Conservation (phyloP, 495 filamentous ascomycete genomes). For the Penicillium steckii region DNA sequence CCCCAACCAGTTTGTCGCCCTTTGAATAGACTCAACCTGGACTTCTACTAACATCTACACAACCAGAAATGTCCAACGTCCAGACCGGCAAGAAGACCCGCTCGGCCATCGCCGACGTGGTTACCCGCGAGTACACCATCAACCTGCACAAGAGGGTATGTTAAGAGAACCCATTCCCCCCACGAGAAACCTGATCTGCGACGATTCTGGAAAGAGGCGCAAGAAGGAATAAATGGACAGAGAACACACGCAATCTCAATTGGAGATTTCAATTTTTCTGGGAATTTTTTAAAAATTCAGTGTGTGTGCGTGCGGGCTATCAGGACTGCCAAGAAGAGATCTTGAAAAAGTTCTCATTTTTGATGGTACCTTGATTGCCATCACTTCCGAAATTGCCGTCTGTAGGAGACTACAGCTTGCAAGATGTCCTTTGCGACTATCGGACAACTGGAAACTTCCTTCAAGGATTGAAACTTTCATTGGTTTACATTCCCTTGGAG, state of each 20-base stretch:
- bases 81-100: slow-evolving; percentile 68
- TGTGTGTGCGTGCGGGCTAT: slow-evolving; percentile 18
- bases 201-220: slow-evolving; percentile 27
- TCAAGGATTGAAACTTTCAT: not conserved
- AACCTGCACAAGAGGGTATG: slow-evolving; percentile 99
- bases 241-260: slow-evolving; percentile 27
- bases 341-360: slow-evolving; percentile 4
- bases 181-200: slow-evolving; percentile 16
- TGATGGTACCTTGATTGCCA: not conserved
- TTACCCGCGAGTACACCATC: slow-evolving; percentile 99
- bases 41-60: slow-evolving; percentile 16
- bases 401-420: slow-evolving; percentile 8
- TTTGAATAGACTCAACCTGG: not conserved
- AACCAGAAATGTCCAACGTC: slow-evolving; percentile 70
- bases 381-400: not conserved
- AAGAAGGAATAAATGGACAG: slow-evolving; percentile 22
- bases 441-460: slow-evolving; percentile 3
- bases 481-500: not conserved
- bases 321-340: not conserved
- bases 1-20: slow-evolving; percentile 40
- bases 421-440: slow-evolving; percentile 5
- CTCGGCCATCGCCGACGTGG: slow-evolving; percentile 96
- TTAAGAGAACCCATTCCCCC: slow-evolving; percentile 36
- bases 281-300: slow-evolving; percentile 10
- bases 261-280: slow-evolving; percentile 21